phyloP scores from a whole-genome alignment of 441 rosid genomes.

The Pelargonium exstipulatum region DNA sequence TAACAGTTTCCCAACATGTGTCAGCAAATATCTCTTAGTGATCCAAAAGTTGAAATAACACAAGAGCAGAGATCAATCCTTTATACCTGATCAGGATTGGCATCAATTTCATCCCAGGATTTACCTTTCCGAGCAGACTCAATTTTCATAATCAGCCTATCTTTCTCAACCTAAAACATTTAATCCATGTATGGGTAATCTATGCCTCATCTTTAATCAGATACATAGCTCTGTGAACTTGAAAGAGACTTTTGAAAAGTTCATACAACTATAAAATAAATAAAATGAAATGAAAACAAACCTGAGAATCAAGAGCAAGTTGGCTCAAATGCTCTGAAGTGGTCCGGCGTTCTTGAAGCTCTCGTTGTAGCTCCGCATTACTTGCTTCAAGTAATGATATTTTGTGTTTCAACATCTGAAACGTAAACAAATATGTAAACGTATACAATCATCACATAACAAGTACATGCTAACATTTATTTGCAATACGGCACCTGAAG shows the following conservation, averaged over 20 bases:
- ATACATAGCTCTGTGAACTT: background rate
- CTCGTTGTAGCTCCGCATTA: conserved; percentile 65
- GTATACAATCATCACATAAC: conserved; percentile 16
- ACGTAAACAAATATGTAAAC: conserved; percentile 16
- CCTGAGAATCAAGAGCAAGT: conserved; percentile 84
- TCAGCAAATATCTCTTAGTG: conserved; percentile 14
- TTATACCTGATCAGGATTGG: conserved; percentile 49
- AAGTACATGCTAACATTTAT: conserved; percentile 11
- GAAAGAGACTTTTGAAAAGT: background rate
- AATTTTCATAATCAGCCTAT: conserved; percentile 70
- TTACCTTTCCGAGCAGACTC: conserved; percentile 77
- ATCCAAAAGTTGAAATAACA: conserved; percentile 12
- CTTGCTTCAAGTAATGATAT: conserved; percentile 82
- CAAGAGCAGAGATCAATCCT: conserved; percentile 6
- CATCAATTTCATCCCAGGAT: conserved; percentile 86
- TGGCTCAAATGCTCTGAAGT: conserved; percentile 70
- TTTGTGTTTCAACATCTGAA: conserved; percentile 79
- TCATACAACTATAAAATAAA: conserved; percentile 3
- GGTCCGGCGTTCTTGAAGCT: conserved; percentile 62
- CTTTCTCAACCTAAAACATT: conserved; percentile 70
- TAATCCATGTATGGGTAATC: conserved; percentile 12
- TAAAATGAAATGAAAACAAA: conserved; percentile 24
- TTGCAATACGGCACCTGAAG: conserved; percentile 50
- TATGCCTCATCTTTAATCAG: conserved; percentile 10
- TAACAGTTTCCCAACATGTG: conserved; percentile 17